Evolutionary conservation across 495 filamentous ascomycete genomes (phyloP), one percentile per base, ranked within the genome.

Genomic region (Neurospora tetrasperma): DNA sequence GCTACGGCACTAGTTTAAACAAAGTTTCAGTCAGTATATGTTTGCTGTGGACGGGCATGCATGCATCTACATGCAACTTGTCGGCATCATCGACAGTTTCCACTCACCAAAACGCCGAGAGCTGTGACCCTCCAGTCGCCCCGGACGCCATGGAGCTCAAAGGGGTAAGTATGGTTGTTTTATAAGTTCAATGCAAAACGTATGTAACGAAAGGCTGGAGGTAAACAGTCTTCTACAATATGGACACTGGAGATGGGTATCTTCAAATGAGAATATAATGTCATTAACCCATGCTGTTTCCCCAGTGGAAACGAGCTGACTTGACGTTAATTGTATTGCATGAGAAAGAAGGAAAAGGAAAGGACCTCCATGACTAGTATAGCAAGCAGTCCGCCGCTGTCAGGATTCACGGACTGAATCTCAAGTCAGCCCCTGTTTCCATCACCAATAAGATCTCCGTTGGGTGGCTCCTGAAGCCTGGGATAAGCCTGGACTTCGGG

Each of bases 101-200:
- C 43, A 74, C 80, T 79, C 74, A 85, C 83, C 81, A 83, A 71
- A 85, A 72, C 48, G 82, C 79, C 59, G 82, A 79, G 69, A 83
- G 76, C 71, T 80, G 80, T 40, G 79, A 75, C 42, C 76, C 80
- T 27, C 78, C 78, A 76, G 78, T 79, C 71, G 80, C 75, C 75
- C 80, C 78, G 79, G 81, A 80, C 69, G 23, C 14, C 35, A 62
- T 31, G 27, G 2, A 18, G 54, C 54, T 38, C 23, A 66, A 66
- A 66, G 54, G 27, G 54, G 54, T 3, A 35, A 14, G 8, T 66
- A 38, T 38, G 35, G 12, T 31, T 18, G 4, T 66, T 14, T 9
- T 66, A 35, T 16, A 66, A 35, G 35, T 10, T 6, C 14, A 62
- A 35, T 27, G 54, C 11, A 59, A 27, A 14, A 59, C 48, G 27